Evolutionary conservation across 805 yeast species (phyloP).

Genomic region (Ogataea kodamae): DNA sequence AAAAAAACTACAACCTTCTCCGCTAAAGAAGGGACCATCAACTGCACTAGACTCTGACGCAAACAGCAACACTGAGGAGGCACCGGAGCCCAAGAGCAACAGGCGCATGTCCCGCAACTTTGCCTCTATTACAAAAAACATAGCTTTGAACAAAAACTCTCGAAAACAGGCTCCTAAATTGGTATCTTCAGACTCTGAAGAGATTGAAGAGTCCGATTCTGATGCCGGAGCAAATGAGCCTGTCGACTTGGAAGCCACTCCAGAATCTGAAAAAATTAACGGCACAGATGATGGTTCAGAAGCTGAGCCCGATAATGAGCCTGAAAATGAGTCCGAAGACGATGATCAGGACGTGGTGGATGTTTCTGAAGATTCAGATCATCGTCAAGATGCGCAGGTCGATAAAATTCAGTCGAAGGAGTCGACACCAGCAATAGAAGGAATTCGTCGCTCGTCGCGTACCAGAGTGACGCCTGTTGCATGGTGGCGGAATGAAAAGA

Average conservation of each 20-base stretch:
- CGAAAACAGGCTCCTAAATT: constrained; percentile 11
- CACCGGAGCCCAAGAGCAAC: constrained; percentile 1
- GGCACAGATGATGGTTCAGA: constrained; percentile 14
- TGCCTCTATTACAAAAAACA: constrained; percentile 28
- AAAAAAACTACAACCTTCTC: constrained; percentile 20
- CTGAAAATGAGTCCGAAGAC: constrained; percentile 2
- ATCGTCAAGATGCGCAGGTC: constrained; percentile 2
- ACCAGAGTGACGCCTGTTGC: constrained; percentile 69
- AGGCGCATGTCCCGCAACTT: constrained; percentile 5
- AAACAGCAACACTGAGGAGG: constrained; percentile 6
- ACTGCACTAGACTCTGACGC: not conserved
- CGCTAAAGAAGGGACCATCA: constrained; percentile 15
- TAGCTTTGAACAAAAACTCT: constrained; percentile 24
- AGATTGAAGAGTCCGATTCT: constrained; percentile 12
- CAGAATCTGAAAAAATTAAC: constrained; percentile 1
- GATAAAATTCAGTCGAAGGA: constrained; percentile 5
- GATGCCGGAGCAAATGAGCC: constrained; percentile 7
- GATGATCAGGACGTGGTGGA: constrained; percentile 9
- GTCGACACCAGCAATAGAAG: constrained; percentile 1
- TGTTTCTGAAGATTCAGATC: constrained; percentile 10
- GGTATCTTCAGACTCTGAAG: constrained; percentile 8
- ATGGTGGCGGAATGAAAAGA: constrained; percentile 79
- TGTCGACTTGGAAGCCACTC: constrained; percentile 2
- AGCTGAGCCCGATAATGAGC: constrained; percentile 6
- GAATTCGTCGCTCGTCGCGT: constrained; percentile 57